Evolutionary conservation across 2,329 filamentous ascomycete species (phyloP).

Genomic region (Davidsoniella neocaledoniae): DNA sequence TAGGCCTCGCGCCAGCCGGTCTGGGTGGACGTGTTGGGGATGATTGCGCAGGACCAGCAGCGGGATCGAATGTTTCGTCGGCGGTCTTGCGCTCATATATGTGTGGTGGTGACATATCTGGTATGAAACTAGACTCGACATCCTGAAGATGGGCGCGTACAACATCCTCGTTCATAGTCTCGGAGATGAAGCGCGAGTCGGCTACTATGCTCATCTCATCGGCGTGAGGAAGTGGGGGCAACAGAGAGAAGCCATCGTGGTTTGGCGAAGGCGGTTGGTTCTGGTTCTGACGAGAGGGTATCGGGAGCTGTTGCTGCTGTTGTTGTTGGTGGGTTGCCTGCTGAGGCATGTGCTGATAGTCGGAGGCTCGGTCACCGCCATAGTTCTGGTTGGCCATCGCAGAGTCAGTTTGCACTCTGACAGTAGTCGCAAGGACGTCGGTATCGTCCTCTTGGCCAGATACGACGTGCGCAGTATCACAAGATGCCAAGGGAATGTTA

Average conservation of each 20-base stretch:
- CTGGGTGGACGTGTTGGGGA: slow-evolving; percentile 13
- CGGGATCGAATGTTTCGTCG: slow-evolving; percentile 46
- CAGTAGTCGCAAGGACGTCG: no score
- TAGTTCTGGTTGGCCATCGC: slow-evolving; percentile 8
- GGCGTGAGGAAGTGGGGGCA: slow-evolving; percentile 7
- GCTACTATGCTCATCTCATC: slow-evolving; percentile 16
- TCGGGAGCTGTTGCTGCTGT: slow-evolving; percentile 5
- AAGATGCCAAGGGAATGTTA: no score
- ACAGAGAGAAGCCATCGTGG: slow-evolving; percentile 7
- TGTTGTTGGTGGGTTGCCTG: neutral
- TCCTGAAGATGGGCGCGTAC: slow-evolving; percentile 42
- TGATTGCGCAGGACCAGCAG: slow-evolving; percentile 17
- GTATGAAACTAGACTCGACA: slow-evolving; percentile 49
- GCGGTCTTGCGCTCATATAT: slow-evolving; percentile 23
- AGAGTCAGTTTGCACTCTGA: neutral
- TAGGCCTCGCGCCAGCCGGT: neutral
- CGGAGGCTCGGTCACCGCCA: neutral
- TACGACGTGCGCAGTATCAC: no score
- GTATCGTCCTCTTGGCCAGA: no score
- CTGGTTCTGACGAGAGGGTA: neutral
- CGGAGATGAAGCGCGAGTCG: slow-evolving; percentile 20
- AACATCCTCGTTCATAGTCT: slow-evolving; percentile 35
- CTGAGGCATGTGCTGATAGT: neutral
- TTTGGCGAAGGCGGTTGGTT: neutral
- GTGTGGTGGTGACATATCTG: slow-evolving; percentile 38